Evolutionary conservation across 176 grass and related monocot genomes (phyloP).

Genomic region (Paspalum vaginatum): DNA sequence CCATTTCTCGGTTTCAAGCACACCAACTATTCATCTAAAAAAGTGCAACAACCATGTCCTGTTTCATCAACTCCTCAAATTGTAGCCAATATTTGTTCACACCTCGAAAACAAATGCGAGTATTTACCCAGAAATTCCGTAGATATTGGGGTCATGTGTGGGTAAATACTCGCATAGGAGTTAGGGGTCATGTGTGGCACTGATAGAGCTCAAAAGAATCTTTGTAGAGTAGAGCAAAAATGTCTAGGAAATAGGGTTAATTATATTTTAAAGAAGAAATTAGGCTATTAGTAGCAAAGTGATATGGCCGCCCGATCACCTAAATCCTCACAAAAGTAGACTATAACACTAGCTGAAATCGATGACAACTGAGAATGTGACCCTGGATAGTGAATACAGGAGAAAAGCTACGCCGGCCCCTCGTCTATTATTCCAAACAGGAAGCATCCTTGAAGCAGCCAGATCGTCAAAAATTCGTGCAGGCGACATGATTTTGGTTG

Average conservation of each 20-base stretch:
- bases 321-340: slow-evolving; percentile 30
- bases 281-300: slow-evolving; percentile 25
- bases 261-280: slow-evolving; percentile 4
- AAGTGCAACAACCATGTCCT: not conserved
- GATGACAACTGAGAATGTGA: not conserved
- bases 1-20: slow-evolving; percentile 18
- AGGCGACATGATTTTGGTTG: slow-evolving; percentile 31
- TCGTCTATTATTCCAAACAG: slow-evolving; percentile 28
- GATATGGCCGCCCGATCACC: not conserved
- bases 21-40: slow-evolving; percentile 18
- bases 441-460: slow-evolving; percentile 52
- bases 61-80: not conserved
- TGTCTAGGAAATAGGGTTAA: not conserved
- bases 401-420: slow-evolving; percentile 1
- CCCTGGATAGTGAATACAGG: slow-evolving; percentile 31
- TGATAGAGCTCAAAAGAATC: not conserved
- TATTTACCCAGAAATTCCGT: not conserved
- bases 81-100: not conserved
- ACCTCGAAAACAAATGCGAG: not conserved
- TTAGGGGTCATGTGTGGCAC: not conserved
- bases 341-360: slow-evolving; percentile 24
- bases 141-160: not conserved
- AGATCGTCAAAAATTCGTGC: slow-evolving; percentile 40
- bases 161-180: too few relatives aligned
- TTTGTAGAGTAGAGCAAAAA: not conserved